phyloP scores from a whole-genome alignment of 176 grass and related monocot species.

The Triticum urartu region DNA sequence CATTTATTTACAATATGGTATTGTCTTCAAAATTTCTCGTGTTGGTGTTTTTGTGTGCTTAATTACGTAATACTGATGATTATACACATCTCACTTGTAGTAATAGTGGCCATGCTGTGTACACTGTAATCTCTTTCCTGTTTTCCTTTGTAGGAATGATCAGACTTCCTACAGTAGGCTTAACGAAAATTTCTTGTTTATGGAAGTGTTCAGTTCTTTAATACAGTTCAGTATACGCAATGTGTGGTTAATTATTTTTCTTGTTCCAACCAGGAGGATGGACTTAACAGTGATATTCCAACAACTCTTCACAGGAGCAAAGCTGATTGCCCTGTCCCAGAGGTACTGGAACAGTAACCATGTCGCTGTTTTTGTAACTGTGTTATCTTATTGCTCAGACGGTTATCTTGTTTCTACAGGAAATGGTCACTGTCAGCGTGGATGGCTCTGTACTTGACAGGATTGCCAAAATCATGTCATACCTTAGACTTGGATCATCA shows the following conservation, averaged over 20 bases:
- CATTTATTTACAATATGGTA: constrained; percentile 99
- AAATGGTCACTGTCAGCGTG: constrained; percentile 92
- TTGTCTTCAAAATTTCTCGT: not conserved
- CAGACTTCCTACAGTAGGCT: constrained; percentile 13
- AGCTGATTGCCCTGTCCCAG: constrained; percentile 84
- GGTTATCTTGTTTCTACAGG: constrained; percentile 53
- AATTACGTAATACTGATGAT: not conserved
- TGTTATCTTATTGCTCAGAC: constrained; percentile 6
- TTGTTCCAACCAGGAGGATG: constrained; percentile 75
- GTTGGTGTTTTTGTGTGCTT: constrained; percentile 32
- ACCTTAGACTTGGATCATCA: constrained; percentile 95
- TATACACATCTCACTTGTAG: constrained; percentile 4
- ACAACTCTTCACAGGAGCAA: constrained; percentile 98
- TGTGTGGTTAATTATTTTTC: not conserved
- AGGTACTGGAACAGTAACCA: constrained; percentile 21
- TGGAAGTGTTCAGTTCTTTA: not conserved
- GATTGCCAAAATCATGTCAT: constrained; percentile 99
- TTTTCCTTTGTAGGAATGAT: not conserved
- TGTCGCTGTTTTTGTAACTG: not conserved
- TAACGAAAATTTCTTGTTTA: not conserved
- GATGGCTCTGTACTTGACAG: constrained; percentile 96
- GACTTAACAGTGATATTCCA: constrained; percentile 84
- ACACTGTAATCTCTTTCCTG: constrained; percentile 1
- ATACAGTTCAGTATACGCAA: not conserved
- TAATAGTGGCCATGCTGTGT: not conserved